These are phyloP conservation scores for Hypoxylon sp. DNA, from an alignment of 2,329 filamentous ascomycete genomes.

Conservation along the genomic window DNA sequence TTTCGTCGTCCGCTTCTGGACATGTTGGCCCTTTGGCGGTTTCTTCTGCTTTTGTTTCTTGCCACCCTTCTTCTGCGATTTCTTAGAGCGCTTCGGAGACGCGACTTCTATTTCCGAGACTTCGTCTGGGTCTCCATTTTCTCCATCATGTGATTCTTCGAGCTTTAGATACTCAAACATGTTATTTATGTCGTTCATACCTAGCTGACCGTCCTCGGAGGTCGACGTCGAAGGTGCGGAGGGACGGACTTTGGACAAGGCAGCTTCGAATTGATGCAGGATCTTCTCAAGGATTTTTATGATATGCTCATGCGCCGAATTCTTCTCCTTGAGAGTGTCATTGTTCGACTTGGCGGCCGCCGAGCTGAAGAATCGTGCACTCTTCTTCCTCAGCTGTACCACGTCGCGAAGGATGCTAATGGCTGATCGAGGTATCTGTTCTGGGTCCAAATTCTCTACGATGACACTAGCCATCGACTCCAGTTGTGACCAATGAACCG, in stretches of 20 bases:
- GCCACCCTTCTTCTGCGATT: conserved; percentile 18
- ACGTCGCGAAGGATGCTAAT: conserved; percentile 51
- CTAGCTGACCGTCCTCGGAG: conserved; percentile 20
- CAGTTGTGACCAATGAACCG: conserved; percentile 33
- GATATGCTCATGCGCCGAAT: conserved; percentile 48
- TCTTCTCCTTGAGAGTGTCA: conserved; percentile 44
- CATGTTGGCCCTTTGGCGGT: conserved; percentile 18
- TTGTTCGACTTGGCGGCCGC: conserved; percentile 38
- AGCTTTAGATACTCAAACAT: conserved; percentile 50
- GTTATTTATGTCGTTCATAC: conserved; percentile 47
- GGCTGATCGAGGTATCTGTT: conserved; percentile 48
- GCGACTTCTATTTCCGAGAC: conserved; percentile 21
- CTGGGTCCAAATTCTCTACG: conserved; percentile 43
- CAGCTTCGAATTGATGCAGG: conserved; percentile 46
- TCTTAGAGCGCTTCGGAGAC: conserved; percentile 19
- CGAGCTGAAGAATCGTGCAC: conserved; percentile 46
- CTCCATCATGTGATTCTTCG: conserved; percentile 40
- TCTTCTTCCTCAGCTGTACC: conserved; percentile 51
- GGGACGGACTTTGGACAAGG: conserved; percentile 36
- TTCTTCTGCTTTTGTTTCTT: conserved; percentile 35
- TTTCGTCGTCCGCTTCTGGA: conserved; percentile 13
- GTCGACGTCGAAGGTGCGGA: background rate
- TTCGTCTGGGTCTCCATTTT: conserved; percentile 31
- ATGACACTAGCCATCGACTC: conserved; percentile 44
- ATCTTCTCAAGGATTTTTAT: conserved; percentile 51